Evolutionary conservation across 169 alveolate species (phyloP).

Genomic region (Eimeria zaria): DNA sequence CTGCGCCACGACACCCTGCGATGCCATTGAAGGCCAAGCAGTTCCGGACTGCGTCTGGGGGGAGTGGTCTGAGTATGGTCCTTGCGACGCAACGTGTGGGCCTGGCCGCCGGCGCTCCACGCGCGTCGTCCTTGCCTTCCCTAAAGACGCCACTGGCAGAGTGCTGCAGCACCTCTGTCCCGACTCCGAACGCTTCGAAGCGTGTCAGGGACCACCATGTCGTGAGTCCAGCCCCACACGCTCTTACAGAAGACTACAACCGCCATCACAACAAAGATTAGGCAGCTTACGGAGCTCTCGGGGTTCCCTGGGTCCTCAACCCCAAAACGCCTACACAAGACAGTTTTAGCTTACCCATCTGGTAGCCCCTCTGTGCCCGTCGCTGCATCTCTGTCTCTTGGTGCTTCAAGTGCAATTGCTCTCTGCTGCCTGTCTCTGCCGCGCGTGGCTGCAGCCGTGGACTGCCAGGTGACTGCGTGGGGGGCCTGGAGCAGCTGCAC

Average conservation of each 20-base stretch:
- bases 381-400: background rate
- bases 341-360: background rate
- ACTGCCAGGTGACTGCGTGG: slow-evolving; percentile 89
- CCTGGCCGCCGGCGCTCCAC: slow-evolving; percentile 84
- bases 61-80: slow-evolving; percentile 87
- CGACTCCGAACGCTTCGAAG: slow-evolving; percentile 42
- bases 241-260: background rate
- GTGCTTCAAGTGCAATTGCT: background rate
- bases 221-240: slow-evolving; percentile 24
- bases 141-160: slow-evolving; percentile 55
- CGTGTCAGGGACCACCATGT: slow-evolving; percentile 81
- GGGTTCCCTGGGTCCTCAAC: background rate
- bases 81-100: slow-evolving; percentile 88
- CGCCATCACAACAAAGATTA: background rate
- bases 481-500: slow-evolving; percentile 87
- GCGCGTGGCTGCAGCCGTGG: slow-evolving; percentile 76
- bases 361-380: background rate
- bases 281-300: background rate
- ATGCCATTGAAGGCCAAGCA: slow-evolving; percentile 73
- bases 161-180: slow-evolving; percentile 45
- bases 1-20: slow-evolving; percentile 84
- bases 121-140: slow-evolving; percentile 81
- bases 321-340: background rate
- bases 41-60: slow-evolving; percentile 75
- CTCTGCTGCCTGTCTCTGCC: background rate